Conservation (phyloP, 2,329 filamentous ascomycete genomes). For the Karstenula rhodostoma region DNA sequence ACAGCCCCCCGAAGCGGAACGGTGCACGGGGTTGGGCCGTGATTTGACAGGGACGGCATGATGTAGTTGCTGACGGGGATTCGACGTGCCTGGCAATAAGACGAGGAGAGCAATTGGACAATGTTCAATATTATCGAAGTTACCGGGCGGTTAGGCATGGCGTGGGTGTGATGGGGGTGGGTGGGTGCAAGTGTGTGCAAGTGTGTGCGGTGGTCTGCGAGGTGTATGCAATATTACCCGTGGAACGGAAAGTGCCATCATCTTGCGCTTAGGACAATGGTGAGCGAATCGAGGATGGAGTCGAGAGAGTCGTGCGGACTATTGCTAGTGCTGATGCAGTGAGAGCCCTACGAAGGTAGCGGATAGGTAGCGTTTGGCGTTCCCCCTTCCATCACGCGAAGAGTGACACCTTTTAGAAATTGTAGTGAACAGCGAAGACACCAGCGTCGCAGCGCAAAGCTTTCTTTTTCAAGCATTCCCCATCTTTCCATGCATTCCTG, state of each 20-base stretch:
- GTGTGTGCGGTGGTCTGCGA: neutral
- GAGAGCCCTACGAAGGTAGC: neutral
- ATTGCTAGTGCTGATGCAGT: slow-evolving; percentile 1
- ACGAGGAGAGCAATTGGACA: slow-evolving; percentile 5
- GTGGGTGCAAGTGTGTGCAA: neutral
- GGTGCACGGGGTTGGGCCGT: slow-evolving; percentile 2
- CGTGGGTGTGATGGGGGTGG: slow-evolving; percentile 1
- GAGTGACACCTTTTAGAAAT: no score
- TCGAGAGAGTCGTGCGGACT: slow-evolving; percentile 2
- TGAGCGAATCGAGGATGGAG: neutral
- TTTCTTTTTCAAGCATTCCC: neutral
- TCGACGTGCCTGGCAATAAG: neutral
- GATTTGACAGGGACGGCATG: neutral
- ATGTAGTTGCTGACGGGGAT: neutral
- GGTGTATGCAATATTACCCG: neutral
- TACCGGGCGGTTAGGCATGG: slow-evolving; percentile 6
- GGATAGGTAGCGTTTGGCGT: no score
- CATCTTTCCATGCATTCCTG: neutral
- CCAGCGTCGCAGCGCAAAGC: neutral
- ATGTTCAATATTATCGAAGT: neutral
- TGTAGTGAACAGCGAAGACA: neutral
- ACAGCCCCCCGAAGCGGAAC: slow-evolving; percentile 21
- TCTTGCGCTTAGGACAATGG: neutral
- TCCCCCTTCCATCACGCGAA: neutral
- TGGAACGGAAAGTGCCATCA: neutral